Base-by-base conservation (phyloP, 2,329 filamentous ascomycete genomes). In the Exophiala sp. region DNA sequence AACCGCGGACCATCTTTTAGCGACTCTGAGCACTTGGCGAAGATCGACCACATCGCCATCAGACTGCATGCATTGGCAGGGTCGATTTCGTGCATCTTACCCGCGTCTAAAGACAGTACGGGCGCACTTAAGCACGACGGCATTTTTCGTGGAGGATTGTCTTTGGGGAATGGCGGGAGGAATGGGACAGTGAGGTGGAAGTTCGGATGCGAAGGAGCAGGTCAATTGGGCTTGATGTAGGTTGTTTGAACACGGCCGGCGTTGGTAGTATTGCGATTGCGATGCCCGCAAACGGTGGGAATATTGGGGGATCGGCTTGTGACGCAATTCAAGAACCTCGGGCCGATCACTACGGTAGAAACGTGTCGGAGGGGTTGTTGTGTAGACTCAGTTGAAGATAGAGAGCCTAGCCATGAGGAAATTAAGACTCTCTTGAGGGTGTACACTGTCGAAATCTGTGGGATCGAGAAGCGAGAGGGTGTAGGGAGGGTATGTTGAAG, bases 31-130 rank as follows among this genome's bases (percentile, higher is more conserved):
- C 91, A 95, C 71, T 89, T 88, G 44, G 89, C 91, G 66, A 97
- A 96, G 53, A 97, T 89, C 68, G 88, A 91, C 89, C 90, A 95
- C 81, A 97, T 94, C 74, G 87, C 90, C 72, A 93, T 94, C 44
- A 97, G 81, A 66, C 90, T 94, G 71, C 95, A 88, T 22, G 88
- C 84, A 68, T 95, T 95, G 60, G 85, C 80, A 1, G 91, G 95
- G 71, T 97, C 90, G 64, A 97, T 88, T 68, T 94, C 88, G 75
- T 93, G 87, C 68, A 98, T 90, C 61, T 91, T 85, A 66, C 85
- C 87, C 58, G 88, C 83, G 73, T 96, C 89, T 68, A 97, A 86
- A 56, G 88, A 89, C 65, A 97, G 77, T 67, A 97, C 86, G 64
- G 91, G 86, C 54, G 85, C 84, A 69, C 86, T 82, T 70, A 95